Percentiles rank a stretch among this genome's conserved stretches.
Conservation (phyloP, 148 eudicot genomes). For the Vaccinium darrowii region DNA sequence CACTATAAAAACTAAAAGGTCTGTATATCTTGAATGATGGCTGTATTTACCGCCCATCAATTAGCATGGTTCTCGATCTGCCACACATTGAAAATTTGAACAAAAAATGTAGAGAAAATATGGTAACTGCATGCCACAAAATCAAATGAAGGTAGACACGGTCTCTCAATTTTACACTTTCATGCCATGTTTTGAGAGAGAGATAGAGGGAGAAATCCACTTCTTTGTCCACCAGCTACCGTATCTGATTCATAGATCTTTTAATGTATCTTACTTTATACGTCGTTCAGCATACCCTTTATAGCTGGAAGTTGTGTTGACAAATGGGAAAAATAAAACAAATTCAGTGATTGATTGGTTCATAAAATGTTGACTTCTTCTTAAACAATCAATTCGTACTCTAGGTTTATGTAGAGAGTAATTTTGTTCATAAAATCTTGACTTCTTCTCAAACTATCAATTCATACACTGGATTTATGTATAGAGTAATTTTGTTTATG, state of each 20-base stretch:
- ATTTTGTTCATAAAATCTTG: too few relatives aligned
- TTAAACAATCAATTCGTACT: not conserved
- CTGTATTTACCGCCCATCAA: not conserved
- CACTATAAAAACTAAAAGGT: not conserved
- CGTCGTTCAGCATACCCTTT: not conserved
- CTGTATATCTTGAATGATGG: not conserved
- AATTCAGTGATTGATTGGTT: not conserved
- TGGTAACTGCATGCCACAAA: not conserved
- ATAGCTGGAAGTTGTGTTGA: not conserved
- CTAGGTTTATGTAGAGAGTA: not conserved
- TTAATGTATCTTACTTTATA: not conserved
- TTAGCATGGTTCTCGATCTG: not conserved
- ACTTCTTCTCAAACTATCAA: too few relatives aligned
- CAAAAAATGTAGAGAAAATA: not conserved
- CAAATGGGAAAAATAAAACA: not conserved
- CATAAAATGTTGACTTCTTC: not conserved
- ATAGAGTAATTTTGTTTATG: too few relatives aligned
- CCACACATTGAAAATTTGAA: not conserved
- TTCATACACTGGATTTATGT: too few relatives aligned
- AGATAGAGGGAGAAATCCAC: not conserved
- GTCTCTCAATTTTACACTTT: slow-evolving; percentile 7
- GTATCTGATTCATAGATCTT: not conserved
- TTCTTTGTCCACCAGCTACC: not conserved
- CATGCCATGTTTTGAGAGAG: not conserved
- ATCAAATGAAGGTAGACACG: not conserved